These are phyloP conservation scores for Wickerhamomyces canadensis DNA, from an alignment of 805 yeast species.

Conservation along the genomic window DNA sequence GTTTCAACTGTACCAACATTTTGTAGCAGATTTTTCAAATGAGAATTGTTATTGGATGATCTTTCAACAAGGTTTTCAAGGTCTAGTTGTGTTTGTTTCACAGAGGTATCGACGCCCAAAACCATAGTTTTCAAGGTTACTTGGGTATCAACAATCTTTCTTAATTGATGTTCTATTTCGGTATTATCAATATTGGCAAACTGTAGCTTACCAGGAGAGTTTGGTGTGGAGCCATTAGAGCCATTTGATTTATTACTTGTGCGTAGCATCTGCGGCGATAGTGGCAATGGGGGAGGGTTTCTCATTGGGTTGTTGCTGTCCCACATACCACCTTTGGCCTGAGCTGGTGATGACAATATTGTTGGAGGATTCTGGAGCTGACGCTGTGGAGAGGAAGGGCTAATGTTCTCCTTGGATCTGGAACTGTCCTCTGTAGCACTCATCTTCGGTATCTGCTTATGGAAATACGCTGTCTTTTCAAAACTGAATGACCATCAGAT, in stretches of 20 bases:
- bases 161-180: constrained; percentile 23
- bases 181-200: constrained; percentile 14
- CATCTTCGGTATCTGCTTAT: too few relatives aligned
- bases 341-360: constrained; percentile 14
- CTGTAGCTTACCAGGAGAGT: constrained; percentile 20
- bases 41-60: constrained; percentile 23
- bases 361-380: neutral
- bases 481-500: too few relatives aligned
- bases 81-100: constrained; percentile 24
- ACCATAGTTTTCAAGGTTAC: constrained; percentile 26
- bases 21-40: constrained; percentile 21
- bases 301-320: constrained; percentile 35
- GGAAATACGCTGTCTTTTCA: too few relatives aligned
- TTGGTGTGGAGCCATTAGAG: constrained; percentile 6
- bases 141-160: constrained; percentile 25
- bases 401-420: constrained; percentile 14
- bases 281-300: constrained; percentile 37
- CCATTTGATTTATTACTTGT: constrained; percentile 18
- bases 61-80: constrained; percentile 22
- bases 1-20: constrained; percentile 16
- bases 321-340: constrained; percentile 25
- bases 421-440: neutral
- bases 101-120: constrained; percentile 19
- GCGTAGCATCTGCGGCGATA: constrained; percentile 33
- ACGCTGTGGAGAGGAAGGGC: constrained; percentile 11